Conservation (phyloP, 768 basidiomycete species). For the Amanita phalloides region DNA sequence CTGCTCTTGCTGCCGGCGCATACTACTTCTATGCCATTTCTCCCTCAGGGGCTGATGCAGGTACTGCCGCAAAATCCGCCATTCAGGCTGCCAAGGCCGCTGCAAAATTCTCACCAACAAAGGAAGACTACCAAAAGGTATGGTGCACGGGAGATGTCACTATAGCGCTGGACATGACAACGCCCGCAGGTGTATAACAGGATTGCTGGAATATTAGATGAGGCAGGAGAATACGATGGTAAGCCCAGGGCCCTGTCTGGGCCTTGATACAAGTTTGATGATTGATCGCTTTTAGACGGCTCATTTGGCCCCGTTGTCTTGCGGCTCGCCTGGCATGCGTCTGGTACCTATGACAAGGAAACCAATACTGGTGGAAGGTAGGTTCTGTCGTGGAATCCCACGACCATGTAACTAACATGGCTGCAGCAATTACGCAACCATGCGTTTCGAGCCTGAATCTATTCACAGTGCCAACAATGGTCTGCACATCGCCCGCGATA, state of each 20-base stretch:
- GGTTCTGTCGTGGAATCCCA: conserved; percentile 9
- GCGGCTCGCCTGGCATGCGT: conserved; percentile 91
- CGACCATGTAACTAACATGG: conserved; percentile 6
- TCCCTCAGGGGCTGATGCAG: conserved; percentile 38
- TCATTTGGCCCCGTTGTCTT: conserved; percentile 82
- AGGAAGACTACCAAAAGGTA: conserved; percentile 88
- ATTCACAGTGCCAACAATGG: conserved; percentile 80
- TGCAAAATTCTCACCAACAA: conserved; percentile 61
- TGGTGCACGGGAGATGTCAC: neutral
- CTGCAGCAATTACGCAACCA: conserved; percentile 89
- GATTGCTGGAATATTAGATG: conserved; percentile 69
- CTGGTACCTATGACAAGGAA: conserved; percentile 85
- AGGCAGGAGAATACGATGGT: conserved; percentile 85
- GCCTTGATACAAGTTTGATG: conserved; percentile 7
- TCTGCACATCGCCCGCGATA: conserved; percentile 63
- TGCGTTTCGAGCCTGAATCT: conserved; percentile 92
- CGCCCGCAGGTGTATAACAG: conserved; percentile 73
- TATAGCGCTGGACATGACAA: conserved; percentile 1
- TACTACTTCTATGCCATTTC: conserved; percentile 50
- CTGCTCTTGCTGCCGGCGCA: conserved; percentile 46
- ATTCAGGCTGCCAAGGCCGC: conserved; percentile 52
- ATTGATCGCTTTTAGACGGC: conserved; percentile 43
- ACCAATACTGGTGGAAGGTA: conserved; percentile 73
- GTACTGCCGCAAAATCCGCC: conserved; percentile 48
- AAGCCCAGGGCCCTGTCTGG: conserved; percentile 10